phyloP scores from a whole-genome alignment of 1,284 basidiomycete species.

The Mycosarcoma maydis region DNA sequence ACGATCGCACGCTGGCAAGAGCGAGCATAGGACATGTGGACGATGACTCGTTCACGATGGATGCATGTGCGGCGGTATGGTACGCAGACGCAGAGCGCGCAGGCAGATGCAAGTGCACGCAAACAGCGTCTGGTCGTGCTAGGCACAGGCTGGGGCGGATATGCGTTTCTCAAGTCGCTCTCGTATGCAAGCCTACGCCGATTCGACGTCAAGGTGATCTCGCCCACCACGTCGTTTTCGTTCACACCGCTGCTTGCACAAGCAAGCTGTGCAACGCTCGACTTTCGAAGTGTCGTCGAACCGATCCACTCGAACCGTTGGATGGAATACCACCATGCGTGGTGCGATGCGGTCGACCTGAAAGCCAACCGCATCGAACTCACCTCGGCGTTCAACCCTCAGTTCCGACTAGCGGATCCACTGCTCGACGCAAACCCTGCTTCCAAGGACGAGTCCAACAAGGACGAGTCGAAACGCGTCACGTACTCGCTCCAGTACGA shows the following conservation, averaged over 20 bases:
- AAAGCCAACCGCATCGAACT: constrained; percentile 5
- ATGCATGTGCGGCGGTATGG: no score
- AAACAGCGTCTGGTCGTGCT: constrained; percentile 80
- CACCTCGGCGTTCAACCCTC: constrained; percentile 23
- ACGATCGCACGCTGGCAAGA: no score
- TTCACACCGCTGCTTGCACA: constrained; percentile 51
- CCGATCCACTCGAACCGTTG: constrained; percentile 72
- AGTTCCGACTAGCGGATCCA: constrained; percentile 72
- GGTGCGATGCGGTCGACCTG: constrained; percentile 59
- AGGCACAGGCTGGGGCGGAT: constrained; percentile 86
- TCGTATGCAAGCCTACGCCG: neutral
- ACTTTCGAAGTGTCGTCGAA: constrained; percentile 80
- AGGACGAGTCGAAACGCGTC: neutral
- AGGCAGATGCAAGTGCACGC: no score
- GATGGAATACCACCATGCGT: constrained; percentile 68
- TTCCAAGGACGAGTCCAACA: constrained; percentile 2
- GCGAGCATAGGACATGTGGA: no score
- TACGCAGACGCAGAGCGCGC: no score
- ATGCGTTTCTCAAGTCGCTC: constrained; percentile 65
- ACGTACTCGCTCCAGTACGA: constrained; percentile 69
- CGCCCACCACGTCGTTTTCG: constrained; percentile 61
- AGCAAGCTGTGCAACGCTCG: constrained; percentile 67
- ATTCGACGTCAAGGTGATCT: constrained; percentile 44
- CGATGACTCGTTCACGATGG: no score
- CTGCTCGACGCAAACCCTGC: constrained; percentile 24